A percentile compares a stretch with the other conserved stretches of the same genome.
Evolutionary conservation across 2,329 filamentous ascomycete genomes (phyloP).

Genomic region (Neofusicoccum parvum): DNA sequence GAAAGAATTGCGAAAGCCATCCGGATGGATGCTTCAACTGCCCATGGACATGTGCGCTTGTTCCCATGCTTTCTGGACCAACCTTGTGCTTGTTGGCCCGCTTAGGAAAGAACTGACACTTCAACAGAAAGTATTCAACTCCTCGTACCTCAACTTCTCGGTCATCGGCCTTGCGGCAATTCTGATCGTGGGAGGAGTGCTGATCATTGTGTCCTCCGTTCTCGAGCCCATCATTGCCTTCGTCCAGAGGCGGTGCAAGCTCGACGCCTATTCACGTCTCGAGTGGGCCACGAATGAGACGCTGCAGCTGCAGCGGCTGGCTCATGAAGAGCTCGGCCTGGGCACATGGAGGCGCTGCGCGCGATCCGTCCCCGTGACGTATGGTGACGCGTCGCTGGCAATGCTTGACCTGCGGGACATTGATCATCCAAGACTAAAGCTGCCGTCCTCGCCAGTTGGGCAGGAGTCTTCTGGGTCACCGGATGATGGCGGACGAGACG

Average conservation of each 20-base stretch:
- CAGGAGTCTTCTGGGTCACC: too few relatives aligned
- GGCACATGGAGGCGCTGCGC: conserved; percentile 22
- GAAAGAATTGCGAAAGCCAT: too few relatives aligned
- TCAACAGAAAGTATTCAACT: conserved; percentile 24
- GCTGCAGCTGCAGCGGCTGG: conserved; percentile 23
- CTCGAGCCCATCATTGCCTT: conserved; percentile 4
- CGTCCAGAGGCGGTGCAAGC: conserved; percentile 19
- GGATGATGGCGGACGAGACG: too few relatives aligned
- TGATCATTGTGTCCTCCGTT: conserved; percentile 24
- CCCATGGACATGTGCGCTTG: too few relatives aligned
- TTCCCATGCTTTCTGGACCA: too few relatives aligned
- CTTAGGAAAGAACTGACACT: not conserved
- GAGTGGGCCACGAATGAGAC: conserved; percentile 22
- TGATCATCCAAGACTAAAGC: conserved; percentile 3
- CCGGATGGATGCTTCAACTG: too few relatives aligned
- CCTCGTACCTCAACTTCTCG: conserved; percentile 25
- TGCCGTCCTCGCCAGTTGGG: too few relatives aligned
- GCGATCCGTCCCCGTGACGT: not conserved
- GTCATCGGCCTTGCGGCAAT: conserved; percentile 29
- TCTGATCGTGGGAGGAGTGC: conserved; percentile 25
- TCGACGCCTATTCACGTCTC: conserved; percentile 19
- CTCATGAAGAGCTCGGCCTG: conserved; percentile 15
- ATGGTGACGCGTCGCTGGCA: not conserved
- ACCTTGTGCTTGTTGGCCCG: not conserved
- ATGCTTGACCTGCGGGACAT: not conserved